Percentiles rank a stretch among this genome's conserved stretches.
These are phyloP conservation scores for Zygosaccharomyces bailii DNA, from an alignment of 805 yeast genomes.

Conservation along the genomic window DNA sequence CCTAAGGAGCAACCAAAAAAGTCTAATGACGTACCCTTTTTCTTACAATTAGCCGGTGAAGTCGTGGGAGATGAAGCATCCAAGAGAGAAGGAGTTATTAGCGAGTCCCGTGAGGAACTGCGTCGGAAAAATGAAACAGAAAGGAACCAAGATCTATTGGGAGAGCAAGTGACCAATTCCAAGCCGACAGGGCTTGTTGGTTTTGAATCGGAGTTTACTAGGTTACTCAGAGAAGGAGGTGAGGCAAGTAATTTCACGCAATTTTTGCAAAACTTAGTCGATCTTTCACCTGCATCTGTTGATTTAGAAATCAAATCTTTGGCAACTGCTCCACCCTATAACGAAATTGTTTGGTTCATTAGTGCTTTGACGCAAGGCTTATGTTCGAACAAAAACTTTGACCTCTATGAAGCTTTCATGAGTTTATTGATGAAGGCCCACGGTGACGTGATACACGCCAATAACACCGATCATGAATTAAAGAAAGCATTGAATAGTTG, in stretches of 20 bases:
- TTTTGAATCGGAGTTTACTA: slow-evolving; percentile 75
- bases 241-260: slow-evolving; percentile 40
- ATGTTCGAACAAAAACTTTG: slow-evolving; percentile 56
- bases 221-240: slow-evolving; percentile 52
- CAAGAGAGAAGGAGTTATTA: slow-evolving; percentile 37
- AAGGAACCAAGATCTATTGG: slow-evolving; percentile 24
- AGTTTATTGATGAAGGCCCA: slow-evolving; percentile 71
- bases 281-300: slow-evolving; percentile 68
- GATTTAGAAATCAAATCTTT: slow-evolving; percentile 87
- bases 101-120: slow-evolving; percentile 24
- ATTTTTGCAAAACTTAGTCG: slow-evolving; percentile 54
- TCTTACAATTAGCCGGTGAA: slow-evolving; percentile 63
- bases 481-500: slow-evolving; percentile 48
- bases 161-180: slow-evolving; percentile 29
- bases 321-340: slow-evolving; percentile 58
- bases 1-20: slow-evolving; percentile 86
- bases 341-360: slow-evolving; percentile 63
- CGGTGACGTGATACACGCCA: slow-evolving; percentile 65
- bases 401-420: slow-evolving; percentile 78
- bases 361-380: slow-evolving; percentile 64
- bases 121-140: slow-evolving; percentile 18
- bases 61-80: slow-evolving; percentile 68
- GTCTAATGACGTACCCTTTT: slow-evolving; percentile 78
- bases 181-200: slow-evolving; percentile 36
- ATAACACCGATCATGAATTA: slow-evolving; percentile 40